Evolutionary conservation across 2,329 filamentous ascomycete genomes (phyloP), one percentile per base, ranked within the genome.

Genomic region (Xylaria sp.): DNA sequence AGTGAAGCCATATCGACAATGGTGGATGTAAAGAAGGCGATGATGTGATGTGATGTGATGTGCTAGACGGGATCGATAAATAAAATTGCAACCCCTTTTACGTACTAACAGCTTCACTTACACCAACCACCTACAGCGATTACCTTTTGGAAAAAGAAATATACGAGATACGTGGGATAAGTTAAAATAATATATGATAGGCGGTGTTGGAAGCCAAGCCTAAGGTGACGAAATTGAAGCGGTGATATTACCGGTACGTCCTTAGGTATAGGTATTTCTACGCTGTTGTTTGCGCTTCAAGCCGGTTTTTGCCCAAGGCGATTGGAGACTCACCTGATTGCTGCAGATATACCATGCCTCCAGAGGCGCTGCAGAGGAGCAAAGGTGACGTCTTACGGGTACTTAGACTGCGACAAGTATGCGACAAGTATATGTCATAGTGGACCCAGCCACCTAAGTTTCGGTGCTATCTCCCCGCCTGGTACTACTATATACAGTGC

Each of bases 361-460:
- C 25, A 44, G 40, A 44, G 40, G 40, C 16, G 16, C 8, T 37
- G 25, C n/a, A n/a, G n/a, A 32, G 40, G 40, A 21, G 55, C n/a
- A 5, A 58, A 5, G 25, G 57, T 50, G 42, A 60, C 44, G 44
- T 60, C 44, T 37, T 37, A 57, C 32, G 16, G 29, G 54, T 42
- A 18, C 9, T 32, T 23, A n/a, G 21, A 27, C n/a, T n/a, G n/a
- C n/a, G n/a, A 10, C 50, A n/a, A n/a, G n/a, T n/a, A n/a, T 59
- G 59, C 59, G 58, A 61, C 59, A 67, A 63, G 37, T 35, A 27
- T 25, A 55, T 60, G 65, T 67, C 65, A 67, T 64, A 63, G 65
- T 55, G 65, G 65, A 27, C n/a, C 59, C 21, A 35, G 12, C 32
- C 3, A 25, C 51, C 59, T 51, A 58, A 40, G 29, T 25, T 44